Evolutionary conservation across 202 grass and related monocot genomes (phyloP), one percentile per base, ranked within the genome.

Genomic region (Setaria viridis): DNA sequence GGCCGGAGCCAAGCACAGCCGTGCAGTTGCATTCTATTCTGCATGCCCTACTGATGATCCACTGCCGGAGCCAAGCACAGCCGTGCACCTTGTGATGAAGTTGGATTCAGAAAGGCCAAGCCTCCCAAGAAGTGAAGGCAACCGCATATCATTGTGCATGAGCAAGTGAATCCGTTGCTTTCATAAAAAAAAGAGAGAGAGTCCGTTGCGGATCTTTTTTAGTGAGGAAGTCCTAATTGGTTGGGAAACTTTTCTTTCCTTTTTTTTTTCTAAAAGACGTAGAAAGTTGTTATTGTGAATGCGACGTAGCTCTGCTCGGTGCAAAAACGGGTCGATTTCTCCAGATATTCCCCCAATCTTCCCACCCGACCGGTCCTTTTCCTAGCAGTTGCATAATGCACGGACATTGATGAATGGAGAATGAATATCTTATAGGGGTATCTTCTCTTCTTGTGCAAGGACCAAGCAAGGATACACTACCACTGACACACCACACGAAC

Each of bases 331-430:
- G 14, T 46, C 11, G 13, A 78, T 58, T 69, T 70, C 14, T 7
- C 30, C 12, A 3, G 37, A 58, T 35, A 46, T 11, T 35, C 76
- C 10, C 55, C 14, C 2, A 32, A 63, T 69, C 20, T 0, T 54
- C 39, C 11, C 76, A 45, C 15, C n/a, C n/a, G 5, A 19, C 76
- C 35, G 21, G 85, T 87, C 70, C 4, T 67, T 81, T 87, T 87
- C 69, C 11, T 25, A 5, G 48, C 72, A 46, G 37, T 87, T 74
- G 25, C 15, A 19, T 34, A 9, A 76, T 57, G 37, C 56, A 60
- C 29, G 56, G 49, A 21, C 39, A 41, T 41, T 41, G 39, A 41
- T 41, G 39, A 25, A 25, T 25, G 25, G 25, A 25, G 34, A 41
- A 14, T 59, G 58, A 69, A 58, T 30, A 83, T 74, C 10, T 21